Conservation (phyloP, 352 stramenopile species). For the Phytophthora colocasiae region DNA sequence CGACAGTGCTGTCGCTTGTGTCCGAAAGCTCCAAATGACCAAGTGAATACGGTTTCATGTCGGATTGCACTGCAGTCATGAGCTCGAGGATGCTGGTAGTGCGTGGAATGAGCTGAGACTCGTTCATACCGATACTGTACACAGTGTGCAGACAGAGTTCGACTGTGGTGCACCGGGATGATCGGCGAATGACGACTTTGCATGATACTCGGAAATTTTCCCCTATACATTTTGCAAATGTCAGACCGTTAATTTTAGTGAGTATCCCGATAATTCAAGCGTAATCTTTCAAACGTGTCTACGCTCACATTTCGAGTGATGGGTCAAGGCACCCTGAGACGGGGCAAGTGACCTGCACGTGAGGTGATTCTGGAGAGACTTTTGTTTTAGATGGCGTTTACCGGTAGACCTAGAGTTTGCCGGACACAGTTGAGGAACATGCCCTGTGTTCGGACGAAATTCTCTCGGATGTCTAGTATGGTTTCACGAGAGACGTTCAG, state of each 20-base stretch:
- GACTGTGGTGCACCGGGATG: not conserved
- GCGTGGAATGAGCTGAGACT: not conserved
- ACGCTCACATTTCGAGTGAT: not conserved
- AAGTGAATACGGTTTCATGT: not conserved
- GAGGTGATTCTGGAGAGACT: no score
- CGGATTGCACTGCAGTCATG: slow-evolving; percentile 10
- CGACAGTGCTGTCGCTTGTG: not conserved
- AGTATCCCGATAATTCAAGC: not conserved
- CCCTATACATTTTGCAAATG: not conserved
- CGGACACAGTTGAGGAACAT: slow-evolving; percentile 39
- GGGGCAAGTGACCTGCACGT: not conserved
- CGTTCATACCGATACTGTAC: slow-evolving; percentile 1
- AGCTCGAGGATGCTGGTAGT: slow-evolving; percentile 9
- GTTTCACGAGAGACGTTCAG: slow-evolving; percentile 24
- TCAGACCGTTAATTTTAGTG: not conserved
- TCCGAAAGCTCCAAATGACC: not conserved
- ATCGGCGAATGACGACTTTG: slow-evolving; percentile 18
- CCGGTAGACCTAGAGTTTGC: slow-evolving; percentile 29
- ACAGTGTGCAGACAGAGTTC: not conserved
- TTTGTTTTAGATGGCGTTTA: not conserved
- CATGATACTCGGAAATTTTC: slow-evolving; percentile 5
- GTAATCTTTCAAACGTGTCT: slow-evolving; percentile 10
- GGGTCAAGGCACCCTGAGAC: not conserved
- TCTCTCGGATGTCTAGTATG: slow-evolving; percentile 27
- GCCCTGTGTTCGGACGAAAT: slow-evolving; percentile 23